phyloP scores from a whole-genome alignment of 208 protist genomes.

The Trypanosomatidae sp. region DNA sequence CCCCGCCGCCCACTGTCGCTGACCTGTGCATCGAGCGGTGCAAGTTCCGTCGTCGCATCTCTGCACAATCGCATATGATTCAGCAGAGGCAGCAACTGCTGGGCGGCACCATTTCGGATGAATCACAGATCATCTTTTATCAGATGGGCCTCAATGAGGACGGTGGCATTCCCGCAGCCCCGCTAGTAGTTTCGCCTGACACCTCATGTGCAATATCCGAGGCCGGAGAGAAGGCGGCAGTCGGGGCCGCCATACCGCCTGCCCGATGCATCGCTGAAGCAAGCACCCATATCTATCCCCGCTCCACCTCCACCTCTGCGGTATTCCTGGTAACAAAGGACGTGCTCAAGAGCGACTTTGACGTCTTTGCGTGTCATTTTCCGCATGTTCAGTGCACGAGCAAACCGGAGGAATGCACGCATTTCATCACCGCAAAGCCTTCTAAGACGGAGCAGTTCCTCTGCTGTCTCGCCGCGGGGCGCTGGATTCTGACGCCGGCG shows the following conservation, averaged over 20 bases:
- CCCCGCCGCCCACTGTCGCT: slow-evolving; percentile 79
- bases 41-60: slow-evolving; percentile 98
- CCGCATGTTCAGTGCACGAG: slow-evolving; percentile 19
- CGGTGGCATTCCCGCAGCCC: neutral
- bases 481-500: slow-evolving; percentile 63
- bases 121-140: slow-evolving; percentile 30
- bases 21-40: slow-evolving; percentile 99
- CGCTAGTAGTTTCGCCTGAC: neutral
- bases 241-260: neutral
- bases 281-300: neutral
- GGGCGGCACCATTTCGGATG: slow-evolving; percentile 10
- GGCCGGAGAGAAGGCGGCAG: slow-evolving; percentile 12
- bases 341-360: slow-evolving; percentile 10
- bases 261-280: neutral
- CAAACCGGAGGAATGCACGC: slow-evolving; percentile 65
- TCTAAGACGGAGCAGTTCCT: slow-evolving; percentile 66
- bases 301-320: slow-evolving; percentile 2
- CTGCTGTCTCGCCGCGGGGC: slow-evolving; percentile 53
- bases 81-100: slow-evolving; percentile 6
- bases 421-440: slow-evolving; percentile 64
- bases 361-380: slow-evolving; percentile 14
- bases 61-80: slow-evolving; percentile 47
- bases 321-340: slow-evolving; percentile 33
- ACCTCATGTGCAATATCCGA: slow-evolving; percentile 94
- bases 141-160: slow-evolving; percentile 17